Percentiles rank a stretch among this genome's conserved stretches.
Evolutionary conservation across 371 early-diverging fungal genomes (phyloP).

Genomic region (Lichtheimia ramosa): DNA sequence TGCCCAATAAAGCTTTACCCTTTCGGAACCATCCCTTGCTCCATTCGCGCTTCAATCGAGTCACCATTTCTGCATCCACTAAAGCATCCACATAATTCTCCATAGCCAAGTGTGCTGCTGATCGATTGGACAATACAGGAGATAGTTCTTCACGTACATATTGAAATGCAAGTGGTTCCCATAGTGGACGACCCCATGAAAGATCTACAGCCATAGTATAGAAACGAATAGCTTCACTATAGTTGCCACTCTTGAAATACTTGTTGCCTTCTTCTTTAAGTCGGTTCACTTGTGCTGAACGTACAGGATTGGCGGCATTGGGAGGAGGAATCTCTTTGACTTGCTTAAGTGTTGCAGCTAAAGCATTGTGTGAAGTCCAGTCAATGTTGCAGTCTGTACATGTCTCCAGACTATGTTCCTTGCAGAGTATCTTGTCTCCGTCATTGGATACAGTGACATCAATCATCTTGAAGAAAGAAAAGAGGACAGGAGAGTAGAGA

Average conservation of each 20-base stretch:
- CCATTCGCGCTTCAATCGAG: constrained; percentile 74
- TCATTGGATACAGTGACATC: constrained; percentile 21
- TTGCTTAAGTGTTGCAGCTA: constrained; percentile 53
- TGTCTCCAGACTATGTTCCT: constrained; percentile 42
- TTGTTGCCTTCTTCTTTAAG: constrained; percentile 80
- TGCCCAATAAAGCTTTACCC: constrained; percentile 71
- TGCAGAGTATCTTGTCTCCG: constrained; percentile 51
- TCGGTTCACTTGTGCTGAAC: constrained; percentile 63
- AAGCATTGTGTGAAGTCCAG: constrained; percentile 50
- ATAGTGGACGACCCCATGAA: constrained; percentile 72
- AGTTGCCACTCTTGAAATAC: constrained; percentile 63
- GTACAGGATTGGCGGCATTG: constrained; percentile 60
- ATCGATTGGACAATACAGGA: constrained; percentile 70
- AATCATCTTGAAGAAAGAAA: neutral
- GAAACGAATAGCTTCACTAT: constrained; percentile 67
- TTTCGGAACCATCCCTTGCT: constrained; percentile 82
- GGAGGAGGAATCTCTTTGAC: constrained; percentile 71
- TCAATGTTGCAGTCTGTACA: constrained; percentile 51
- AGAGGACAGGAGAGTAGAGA: neutral
- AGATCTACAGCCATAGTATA: constrained; percentile 75
- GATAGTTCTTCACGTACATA: constrained; percentile 71
- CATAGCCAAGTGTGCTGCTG: constrained; percentile 68
- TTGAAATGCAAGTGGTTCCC: constrained; percentile 71
- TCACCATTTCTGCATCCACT: constrained; percentile 76
- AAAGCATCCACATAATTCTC: constrained; percentile 72